Base-by-base conservation (phyloP, 2,329 filamentous ascomycete genomes). In the Aspergillus sclerotialis region DNA sequence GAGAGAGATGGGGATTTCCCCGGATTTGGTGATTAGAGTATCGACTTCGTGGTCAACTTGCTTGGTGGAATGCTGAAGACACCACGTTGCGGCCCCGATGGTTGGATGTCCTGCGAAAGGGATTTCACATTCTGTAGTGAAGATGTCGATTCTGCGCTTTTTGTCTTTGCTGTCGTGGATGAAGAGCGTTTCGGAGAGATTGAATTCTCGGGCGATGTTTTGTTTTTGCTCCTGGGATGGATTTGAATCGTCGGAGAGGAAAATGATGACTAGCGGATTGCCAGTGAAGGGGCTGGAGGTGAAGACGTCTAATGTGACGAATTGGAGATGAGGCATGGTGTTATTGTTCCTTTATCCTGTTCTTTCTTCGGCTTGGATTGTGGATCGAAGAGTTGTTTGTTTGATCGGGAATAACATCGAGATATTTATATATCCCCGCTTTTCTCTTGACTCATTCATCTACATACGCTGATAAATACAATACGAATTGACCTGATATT, bases 41-140 rank as follows among this genome's bases (percentile, higher is more conserved):
- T 40, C 43, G 5, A 46, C 46, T 4, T 24, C 33, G 18, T 30
- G 13, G 13, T 18, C 28, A 16, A 19, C 37, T 11, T 35, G 36
- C 27, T 45, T 40, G 19, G 38, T 23, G 63, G 40, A 39, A 4
- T 48, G 47, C 15, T 33, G 40, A 1, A 59, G 53, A 16, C 68
- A 61, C 54, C 71, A 69, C 27, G 65, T 68, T 3, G 70, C 70
- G 9, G 72, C 69, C 23, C 75, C 75, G 39, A 77, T 73, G 19
- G 70, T 75, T 0, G 73, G 74, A 48, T 78, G 74, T 3, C 75
- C 70, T 1, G 75, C 74, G 43, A 78, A 77, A 6, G 74, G 72
- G 11, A 78, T 48, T 50, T 78, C 75, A 8, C 44, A 48, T 6
- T 57, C 53, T 0, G 64, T 62, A 26, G 68, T 68, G 60, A 77